Percentiles rank a stretch among this genome's conserved stretches.
These are phyloP conservation scores for Beta corolliflora DNA, from an alignment of 179 eudicot species.

Conservation along the genomic window DNA sequence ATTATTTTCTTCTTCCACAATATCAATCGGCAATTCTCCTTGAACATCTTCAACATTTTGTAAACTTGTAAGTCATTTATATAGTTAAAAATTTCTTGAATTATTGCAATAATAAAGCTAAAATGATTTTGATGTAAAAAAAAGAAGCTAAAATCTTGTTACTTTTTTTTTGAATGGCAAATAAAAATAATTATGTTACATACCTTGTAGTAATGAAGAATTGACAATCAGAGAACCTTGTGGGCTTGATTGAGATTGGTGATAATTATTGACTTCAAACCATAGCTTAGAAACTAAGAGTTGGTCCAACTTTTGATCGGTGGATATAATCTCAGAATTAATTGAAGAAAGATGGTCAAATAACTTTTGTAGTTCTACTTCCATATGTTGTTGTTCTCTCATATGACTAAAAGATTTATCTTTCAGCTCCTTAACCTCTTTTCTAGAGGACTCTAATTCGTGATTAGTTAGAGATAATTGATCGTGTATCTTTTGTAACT, in stretches of 20 bases:
- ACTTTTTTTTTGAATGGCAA: not conserved
- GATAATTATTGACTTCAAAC: not conserved
- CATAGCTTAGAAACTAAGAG: slow-evolving; percentile 11
- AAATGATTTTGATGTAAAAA: not conserved
- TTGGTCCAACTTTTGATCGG: slow-evolving; percentile 22
- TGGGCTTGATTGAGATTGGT: not conserved
- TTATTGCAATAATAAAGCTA: not conserved
- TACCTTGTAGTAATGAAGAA: not conserved
- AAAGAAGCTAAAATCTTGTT: not conserved
- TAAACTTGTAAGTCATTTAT: not conserved
- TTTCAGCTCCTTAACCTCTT: slow-evolving; percentile 20
- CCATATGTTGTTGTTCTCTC: slow-evolving; percentile 3
- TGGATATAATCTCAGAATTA: slow-evolving; percentile 8
- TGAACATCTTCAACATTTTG: not conserved
- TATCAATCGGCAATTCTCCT: not conserved
- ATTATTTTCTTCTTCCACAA: not conserved
- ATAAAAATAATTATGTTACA: not conserved
- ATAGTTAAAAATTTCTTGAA: too few species aligned
- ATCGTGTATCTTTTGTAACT: not conserved
- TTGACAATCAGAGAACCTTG: not conserved
- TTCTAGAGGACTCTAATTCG: slow-evolving; percentile 9
- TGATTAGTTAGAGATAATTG: not conserved
- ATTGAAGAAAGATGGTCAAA: slow-evolving; percentile 4
- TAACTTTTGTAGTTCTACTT: slow-evolving; percentile 3
- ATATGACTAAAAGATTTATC: not conserved